Evolutionary conservation across 2,329 filamentous ascomycete genomes (phyloP), one percentile per base, ranked within the genome.

Genomic region (Pseudogymnoascus sp.): DNA sequence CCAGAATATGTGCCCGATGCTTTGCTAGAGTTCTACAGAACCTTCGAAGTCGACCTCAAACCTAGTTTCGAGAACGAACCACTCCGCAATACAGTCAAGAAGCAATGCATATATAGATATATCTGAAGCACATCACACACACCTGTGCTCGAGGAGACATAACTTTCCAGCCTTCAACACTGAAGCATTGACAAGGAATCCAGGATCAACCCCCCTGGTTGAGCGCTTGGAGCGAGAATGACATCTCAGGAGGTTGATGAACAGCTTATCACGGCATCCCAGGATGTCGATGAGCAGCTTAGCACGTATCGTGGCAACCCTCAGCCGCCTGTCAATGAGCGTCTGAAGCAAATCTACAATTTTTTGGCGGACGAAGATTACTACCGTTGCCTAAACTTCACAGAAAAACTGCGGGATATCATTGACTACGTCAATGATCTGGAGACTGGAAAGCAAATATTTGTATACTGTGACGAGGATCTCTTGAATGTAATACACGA

Each of bases 301-400:
- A 55, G 49, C 29, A 55, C 49, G n/a, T 26, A 55, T 43, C 66
- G 65, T 60, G 68, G 66, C 23, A 66, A 71, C 61, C 65, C 63
- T 1, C 74, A 76, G 61, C 75, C 74, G 23, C 70, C 72, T 1
- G 61, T 74, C 6, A 70, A 69, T 33, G 62, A 68, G 29, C 72
- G 73, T 2, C 69, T 78, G 31, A 33, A 68, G 39, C 69, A 73
- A 38, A 63, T 71, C n/a, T 65, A 69, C 59, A 78, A 77, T 65
- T 84, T 81, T 64, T 76, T 85, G 21, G 68, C 75, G 3, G 79
- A 82, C 31, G 76, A 80, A 64, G 79, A 84, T 65, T 67, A 71
- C 5, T 74, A 78, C 62, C 74, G 77, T 14, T 76, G 74, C 63
- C 49, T 72, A 1, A 66, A 72, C 45, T 83, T 80, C 74, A 67